These are phyloP conservation scores for Neodidymelliopsis sp. DNA, from an alignment of 2,329 filamentous ascomycete genomes.

Conservation along the genomic window DNA sequence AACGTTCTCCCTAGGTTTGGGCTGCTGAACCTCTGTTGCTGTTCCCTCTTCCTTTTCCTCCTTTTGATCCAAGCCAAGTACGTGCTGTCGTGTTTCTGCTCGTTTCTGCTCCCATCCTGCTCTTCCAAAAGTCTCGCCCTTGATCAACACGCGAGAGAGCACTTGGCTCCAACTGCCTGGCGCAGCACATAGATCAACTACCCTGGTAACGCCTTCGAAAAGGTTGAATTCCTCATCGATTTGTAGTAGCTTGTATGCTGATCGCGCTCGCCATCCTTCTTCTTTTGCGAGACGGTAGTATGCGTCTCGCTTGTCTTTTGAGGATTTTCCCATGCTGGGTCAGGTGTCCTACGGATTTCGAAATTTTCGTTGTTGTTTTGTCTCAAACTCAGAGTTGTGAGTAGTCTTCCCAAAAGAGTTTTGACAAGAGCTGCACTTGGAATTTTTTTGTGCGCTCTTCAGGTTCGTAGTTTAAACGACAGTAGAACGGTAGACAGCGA, in stretches of 20 bases:
- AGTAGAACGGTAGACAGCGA: too few relatives aligned
- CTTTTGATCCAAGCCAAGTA: slow-evolving; percentile 54
- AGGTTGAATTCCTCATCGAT: slow-evolving; percentile 96
- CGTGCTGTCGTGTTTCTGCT: slow-evolving; percentile 68
- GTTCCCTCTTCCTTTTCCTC: slow-evolving; percentile 11
- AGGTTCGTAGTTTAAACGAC: too few relatives aligned
- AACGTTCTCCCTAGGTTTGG: slow-evolving; percentile 70
- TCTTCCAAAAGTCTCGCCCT: slow-evolving; percentile 88
- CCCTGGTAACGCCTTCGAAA: slow-evolving; percentile 86
- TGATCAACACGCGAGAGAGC: slow-evolving; percentile 89
- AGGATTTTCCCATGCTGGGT: slow-evolving; percentile 84
- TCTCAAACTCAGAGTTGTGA: background rate
- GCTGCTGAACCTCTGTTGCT: slow-evolving; percentile 31
- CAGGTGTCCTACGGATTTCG: background rate
- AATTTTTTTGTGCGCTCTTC: too few relatives aligned
- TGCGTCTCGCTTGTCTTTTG: slow-evolving; percentile 97
- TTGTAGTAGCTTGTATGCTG: slow-evolving; percentile 96
- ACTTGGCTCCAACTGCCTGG: slow-evolving; percentile 98
- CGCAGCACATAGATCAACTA: slow-evolving; percentile 94
- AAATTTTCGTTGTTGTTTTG: background rate
- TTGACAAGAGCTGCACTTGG: background rate
- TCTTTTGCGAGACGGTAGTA: slow-evolving; percentile 99
- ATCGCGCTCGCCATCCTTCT: slow-evolving; percentile 96
- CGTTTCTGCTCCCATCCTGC: slow-evolving; percentile 88
- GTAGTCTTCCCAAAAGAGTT: background rate